Conservation (phyloP, 306 rosid species). For the Lathyrus oleraceus region DNA sequence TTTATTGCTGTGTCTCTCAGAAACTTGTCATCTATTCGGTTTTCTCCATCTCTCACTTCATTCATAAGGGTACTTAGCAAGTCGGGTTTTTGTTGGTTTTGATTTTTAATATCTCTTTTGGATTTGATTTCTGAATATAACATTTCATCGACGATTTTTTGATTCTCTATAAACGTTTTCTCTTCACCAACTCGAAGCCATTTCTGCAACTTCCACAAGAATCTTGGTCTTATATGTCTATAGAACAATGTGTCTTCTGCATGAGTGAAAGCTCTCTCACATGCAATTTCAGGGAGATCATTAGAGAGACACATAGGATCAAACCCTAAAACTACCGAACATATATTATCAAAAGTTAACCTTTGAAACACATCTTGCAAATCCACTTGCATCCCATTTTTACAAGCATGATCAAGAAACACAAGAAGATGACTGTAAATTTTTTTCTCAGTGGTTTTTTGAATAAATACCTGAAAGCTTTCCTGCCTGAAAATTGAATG, state of each 20-base stretch:
- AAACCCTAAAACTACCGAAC: constrained; percentile 19
- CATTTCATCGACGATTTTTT: neutral
- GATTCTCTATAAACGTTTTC: neutral
- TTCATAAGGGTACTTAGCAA: neutral
- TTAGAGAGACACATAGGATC: constrained; percentile 22
- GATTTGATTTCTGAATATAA: neutral
- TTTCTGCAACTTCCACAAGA: neutral
- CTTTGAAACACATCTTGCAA: constrained; percentile 24
- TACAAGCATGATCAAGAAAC: constrained; percentile 24
- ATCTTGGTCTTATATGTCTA: neutral
- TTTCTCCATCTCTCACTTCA: neutral
- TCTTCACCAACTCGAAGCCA: constrained; percentile 7
- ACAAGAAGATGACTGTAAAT: neutral
- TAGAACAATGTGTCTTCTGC: neutral
- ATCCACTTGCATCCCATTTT: constrained; percentile 4
- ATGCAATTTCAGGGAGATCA: neutral
- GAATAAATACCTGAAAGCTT: neutral
- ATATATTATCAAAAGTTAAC: constrained; percentile 22
- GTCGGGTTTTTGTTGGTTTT: neutral
- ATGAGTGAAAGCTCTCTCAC: constrained; percentile 2
- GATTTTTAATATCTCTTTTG: neutral
- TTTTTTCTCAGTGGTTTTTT: neutral
- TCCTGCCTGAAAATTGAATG: constrained; percentile 7
- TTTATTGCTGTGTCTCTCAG: neutral
- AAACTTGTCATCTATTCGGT: neutral